phyloP scores from a whole-genome alignment of 805 yeast species.

The Saccharomycopsis oosterbeekiorum region DNA sequence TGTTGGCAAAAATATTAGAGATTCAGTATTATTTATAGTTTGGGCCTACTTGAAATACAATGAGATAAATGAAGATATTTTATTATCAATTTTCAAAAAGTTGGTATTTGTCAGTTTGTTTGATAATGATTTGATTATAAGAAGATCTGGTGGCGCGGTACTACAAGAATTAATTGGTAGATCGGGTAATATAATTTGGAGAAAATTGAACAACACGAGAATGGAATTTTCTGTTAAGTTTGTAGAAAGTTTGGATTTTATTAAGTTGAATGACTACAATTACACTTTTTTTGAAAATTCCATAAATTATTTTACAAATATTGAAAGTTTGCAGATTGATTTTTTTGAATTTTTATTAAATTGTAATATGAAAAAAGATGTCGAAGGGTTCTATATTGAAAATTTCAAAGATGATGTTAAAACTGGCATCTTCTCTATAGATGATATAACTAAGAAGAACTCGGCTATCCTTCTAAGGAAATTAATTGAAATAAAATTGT shows the following conservation, averaged over 20 bases:
- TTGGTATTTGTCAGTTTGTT: constrained; percentile 48
- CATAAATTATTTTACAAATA: constrained; percentile 14
- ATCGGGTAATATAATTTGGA: constrained; percentile 38
- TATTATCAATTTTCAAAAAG: constrained; percentile 21
- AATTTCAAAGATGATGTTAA: not conserved
- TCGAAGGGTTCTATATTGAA: not conserved
- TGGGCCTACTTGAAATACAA: constrained; percentile 61
- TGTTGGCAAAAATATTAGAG: constrained; percentile 64
- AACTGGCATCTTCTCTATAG: constrained; percentile 29
- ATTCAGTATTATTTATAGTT: constrained; percentile 73
- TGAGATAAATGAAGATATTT: constrained; percentile 21
- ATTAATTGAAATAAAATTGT: not conserved
- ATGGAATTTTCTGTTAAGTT: constrained; percentile 36
- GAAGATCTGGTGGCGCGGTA: constrained; percentile 81
- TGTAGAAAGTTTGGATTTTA: constrained; percentile 50
- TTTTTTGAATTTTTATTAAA: constrained; percentile 12
- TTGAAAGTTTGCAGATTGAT: constrained; percentile 3
- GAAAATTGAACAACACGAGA: constrained; percentile 19
- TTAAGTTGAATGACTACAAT: constrained; percentile 34
- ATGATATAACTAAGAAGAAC: constrained; percentile 33
- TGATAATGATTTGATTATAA: constrained; percentile 63
- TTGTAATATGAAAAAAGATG: not conserved
- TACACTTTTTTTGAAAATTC: constrained; percentile 33
- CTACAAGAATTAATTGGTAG: constrained; percentile 81
- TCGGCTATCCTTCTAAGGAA: constrained; percentile 29